Evolutionary conservation across 768 basidiomycete genomes (phyloP).

Genomic region (Pisolithus orientalis): DNA sequence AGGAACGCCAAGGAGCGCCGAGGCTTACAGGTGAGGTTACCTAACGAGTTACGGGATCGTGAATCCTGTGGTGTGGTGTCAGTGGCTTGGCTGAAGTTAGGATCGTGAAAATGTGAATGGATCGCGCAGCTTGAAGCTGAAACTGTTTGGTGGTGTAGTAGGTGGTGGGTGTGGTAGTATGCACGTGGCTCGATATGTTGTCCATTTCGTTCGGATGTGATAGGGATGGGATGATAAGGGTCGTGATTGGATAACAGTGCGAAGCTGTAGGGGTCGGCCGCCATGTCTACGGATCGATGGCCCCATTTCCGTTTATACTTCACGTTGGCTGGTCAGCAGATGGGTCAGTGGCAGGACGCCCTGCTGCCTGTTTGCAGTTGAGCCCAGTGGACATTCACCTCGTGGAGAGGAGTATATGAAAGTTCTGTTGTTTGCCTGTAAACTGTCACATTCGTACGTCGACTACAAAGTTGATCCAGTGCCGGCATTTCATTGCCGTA

Average conservation of each 20-base stretch:
- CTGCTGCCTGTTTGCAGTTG: neutral
- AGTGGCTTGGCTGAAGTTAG: too few relatives aligned
- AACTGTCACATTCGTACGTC: neutral
- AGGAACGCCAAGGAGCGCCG: too few relatives aligned
- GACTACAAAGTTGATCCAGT: neutral
- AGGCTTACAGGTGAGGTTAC: too few relatives aligned
- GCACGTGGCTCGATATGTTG: too few relatives aligned
- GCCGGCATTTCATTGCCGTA: constrained; percentile 10
- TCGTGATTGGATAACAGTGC: neutral
- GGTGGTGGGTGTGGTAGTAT: too few relatives aligned
- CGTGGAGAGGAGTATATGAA: neutral
- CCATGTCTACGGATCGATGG: neutral
- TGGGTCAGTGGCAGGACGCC: neutral
- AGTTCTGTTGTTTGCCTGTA: neutral
- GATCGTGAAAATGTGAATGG: too few relatives aligned
- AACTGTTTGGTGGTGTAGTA: too few relatives aligned
- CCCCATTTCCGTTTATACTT: neutral
- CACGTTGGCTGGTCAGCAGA: neutral
- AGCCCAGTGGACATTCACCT: neutral
- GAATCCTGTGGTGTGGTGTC: too few relatives aligned
- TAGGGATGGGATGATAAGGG: neutral
- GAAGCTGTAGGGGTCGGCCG: neutral
- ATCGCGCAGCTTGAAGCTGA: too few relatives aligned
- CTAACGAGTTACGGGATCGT: too few relatives aligned
- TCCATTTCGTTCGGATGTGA: too few relatives aligned